Evolutionary conservation across 2,329 filamentous ascomycete genomes (phyloP), one percentile per base, ranked within the genome.

Genomic region (Fusarium mundagurra): DNA sequence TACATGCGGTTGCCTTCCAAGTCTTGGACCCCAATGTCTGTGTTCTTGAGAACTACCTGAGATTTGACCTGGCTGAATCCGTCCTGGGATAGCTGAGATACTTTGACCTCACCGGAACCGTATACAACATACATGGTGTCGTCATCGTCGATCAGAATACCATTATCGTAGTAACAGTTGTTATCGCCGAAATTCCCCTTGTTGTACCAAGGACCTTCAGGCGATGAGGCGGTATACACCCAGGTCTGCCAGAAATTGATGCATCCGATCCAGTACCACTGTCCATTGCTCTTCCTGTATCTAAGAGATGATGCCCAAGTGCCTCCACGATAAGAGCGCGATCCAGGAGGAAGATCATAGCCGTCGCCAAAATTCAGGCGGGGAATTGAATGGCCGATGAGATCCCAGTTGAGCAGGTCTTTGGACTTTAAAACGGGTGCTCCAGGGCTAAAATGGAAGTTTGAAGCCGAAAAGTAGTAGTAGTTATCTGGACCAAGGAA

Each of bases 111-210:
- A 0, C 80, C 84, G 53, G 83, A 85, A 9, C 88, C 89, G 72
- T 89, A 89, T 0, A 84, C 87, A 0, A 91, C 85, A 59, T 90
- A 91, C 83, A 90, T 88, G 2, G 85, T 87, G 64, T 90, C 89
- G 38, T 90, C 85, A 31, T 89, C 87, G 57, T 91, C 89, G 39
- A 91, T 84, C n/a, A 91, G 77, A 1, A 91, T 78, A 0, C 89
- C 88, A 24, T 82, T 85, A 77, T 91, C 89, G 72, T 91, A 91
- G 74, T 88, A 90, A 78, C 88, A 91, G 22, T 59, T 70, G 5
- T 48, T 50, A 3, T 77, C 83, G 1, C 79, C 81, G 22, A 85
- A 79, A 14, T 77, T 82, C 4, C 79, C 81, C 43, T 75, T 71
- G 51, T 83, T 80, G 17, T 69, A 82, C 86, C 86, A 88, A 1